A percentile compares a stretch with the other conserved stretches of the same genome.
These are phyloP conservation scores for Arthrinium phaeospermum DNA, from an alignment of 2,329 filamentous ascomycete species.

Conservation along the genomic window DNA sequence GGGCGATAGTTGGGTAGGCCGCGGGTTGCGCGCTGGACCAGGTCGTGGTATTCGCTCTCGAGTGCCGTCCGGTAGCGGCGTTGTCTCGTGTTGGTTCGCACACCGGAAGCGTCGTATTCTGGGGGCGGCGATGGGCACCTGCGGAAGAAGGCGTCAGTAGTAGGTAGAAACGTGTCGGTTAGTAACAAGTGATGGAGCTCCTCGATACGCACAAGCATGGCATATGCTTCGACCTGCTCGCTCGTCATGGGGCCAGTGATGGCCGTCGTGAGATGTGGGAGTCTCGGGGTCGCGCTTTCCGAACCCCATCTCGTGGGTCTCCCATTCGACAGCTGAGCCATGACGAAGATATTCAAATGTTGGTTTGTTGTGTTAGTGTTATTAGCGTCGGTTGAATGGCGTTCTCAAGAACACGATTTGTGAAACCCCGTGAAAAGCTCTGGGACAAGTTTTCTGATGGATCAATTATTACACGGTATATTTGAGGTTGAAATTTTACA, in stretches of 20 bases:
- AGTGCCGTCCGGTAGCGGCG: conserved; percentile 78
- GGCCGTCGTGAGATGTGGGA: conserved; percentile 13
- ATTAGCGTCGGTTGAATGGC: too few species aligned
- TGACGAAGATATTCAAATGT: not conserved
- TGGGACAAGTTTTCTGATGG: too few species aligned
- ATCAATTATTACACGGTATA: too few species aligned
- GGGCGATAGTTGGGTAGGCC: conserved; percentile 80
- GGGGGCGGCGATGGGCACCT: conserved; percentile 78
- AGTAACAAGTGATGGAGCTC: conserved; percentile 82
- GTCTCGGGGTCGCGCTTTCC: not conserved
- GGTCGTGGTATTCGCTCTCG: conserved; percentile 79
- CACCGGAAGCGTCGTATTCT: conserved; percentile 81
- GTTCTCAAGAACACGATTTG: too few species aligned
- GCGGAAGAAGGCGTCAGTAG: conserved; percentile 72
- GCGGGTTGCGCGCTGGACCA: conserved; percentile 79
- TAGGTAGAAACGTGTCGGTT: conserved; percentile 78
- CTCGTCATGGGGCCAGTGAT: conserved; percentile 63
- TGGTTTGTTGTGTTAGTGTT: not conserved
- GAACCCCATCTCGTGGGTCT: conserved; percentile 10
- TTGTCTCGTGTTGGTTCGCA: conserved; percentile 80
- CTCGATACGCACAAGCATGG: conserved; percentile 76
- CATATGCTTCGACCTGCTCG: conserved; percentile 80
- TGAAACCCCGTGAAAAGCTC: too few species aligned
- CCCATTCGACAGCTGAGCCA: not conserved
- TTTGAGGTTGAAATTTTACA: too few species aligned